Percentiles rank a stretch among this genome's conserved stretches.
Conservation (phyloP, 352 stramenopile genomes). For the Ophiocytium majus region DNA sequence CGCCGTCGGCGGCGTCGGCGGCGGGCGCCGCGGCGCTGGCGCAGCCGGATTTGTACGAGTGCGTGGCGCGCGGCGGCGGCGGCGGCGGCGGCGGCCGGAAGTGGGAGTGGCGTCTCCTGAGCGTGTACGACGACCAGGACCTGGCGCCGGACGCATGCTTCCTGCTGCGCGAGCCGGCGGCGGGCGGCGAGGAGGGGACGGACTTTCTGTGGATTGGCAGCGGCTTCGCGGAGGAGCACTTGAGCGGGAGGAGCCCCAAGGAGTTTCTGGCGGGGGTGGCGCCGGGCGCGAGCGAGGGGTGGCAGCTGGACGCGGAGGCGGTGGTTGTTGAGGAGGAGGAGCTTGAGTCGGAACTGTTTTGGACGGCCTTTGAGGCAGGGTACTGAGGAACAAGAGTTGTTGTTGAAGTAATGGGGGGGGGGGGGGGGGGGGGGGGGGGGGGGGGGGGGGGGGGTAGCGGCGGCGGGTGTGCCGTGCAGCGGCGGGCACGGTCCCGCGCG, state of each 20-base stretch:
- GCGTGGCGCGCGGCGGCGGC: too few relatives aligned
- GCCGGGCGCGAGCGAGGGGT: neutral
- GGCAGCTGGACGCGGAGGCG: neutral
- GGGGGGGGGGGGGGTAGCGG: too few relatives aligned
- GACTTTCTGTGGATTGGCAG: neutral
- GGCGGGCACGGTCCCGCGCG: too few relatives aligned
- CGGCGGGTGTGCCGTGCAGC: too few relatives aligned
- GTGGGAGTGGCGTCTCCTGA: neutral
- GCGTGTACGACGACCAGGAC: conserved; percentile 18
- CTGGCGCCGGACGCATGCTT: conserved; percentile 6
- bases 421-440: too few relatives aligned
- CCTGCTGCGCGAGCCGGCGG: neutral
- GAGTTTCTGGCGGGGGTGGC: neutral
- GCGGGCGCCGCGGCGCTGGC: too few relatives aligned
- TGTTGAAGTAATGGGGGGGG: too few relatives aligned
- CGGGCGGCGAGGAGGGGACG: neutral
- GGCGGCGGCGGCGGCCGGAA: neutral
- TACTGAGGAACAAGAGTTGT: too few relatives aligned
- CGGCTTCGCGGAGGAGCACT: neutral
- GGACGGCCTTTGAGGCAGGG: conserved; percentile 12
- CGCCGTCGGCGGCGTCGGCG: too few relatives aligned
- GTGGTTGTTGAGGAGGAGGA: neutral
- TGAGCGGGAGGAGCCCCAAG: neutral
- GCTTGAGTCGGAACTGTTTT: neutral
- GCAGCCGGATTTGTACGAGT: too few relatives aligned